Percentiles rank a stretch among this genome's conserved stretches.
These are phyloP conservation scores for Aciculoconidium aculeatum DNA, from an alignment of 805 yeast genomes.

Conservation along the genomic window DNA sequence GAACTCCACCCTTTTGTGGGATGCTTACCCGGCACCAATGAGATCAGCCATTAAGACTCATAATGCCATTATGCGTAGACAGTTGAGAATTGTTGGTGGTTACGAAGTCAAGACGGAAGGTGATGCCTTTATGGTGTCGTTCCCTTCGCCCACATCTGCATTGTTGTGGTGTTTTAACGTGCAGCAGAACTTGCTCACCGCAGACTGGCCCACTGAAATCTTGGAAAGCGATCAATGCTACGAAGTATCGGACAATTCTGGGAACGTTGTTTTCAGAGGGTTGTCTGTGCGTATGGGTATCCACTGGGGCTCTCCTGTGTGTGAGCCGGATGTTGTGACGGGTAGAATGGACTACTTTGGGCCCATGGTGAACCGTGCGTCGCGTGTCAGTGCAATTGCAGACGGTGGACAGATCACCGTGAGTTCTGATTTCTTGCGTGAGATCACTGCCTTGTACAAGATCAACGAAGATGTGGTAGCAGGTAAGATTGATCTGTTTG, in stretches of 20 bases:
- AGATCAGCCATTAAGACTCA: slow-evolving; percentile 93
- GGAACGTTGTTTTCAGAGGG: slow-evolving; percentile 69
- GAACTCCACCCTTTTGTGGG: slow-evolving; percentile 92
- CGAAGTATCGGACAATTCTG: slow-evolving; percentile 62
- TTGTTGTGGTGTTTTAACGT: slow-evolving; percentile 92
- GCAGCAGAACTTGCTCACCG: slow-evolving; percentile 71
- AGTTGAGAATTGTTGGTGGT: slow-evolving; percentile 87
- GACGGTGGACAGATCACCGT: slow-evolving; percentile 97
- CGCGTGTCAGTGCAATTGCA: slow-evolving; percentile 89
- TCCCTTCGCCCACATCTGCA: slow-evolving; percentile 88
- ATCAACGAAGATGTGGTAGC: slow-evolving; percentile 37
- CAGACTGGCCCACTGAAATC: slow-evolving; percentile 96
- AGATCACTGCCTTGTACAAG: slow-evolving; percentile 52
- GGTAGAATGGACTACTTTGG: slow-evolving; percentile 98
- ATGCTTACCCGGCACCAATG: slow-evolving; percentile 88
- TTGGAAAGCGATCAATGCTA: slow-evolving; percentile 79
- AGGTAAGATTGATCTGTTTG: slow-evolving; percentile 22
- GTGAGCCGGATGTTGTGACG: slow-evolving; percentile 91
- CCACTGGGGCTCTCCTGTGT: slow-evolving; percentile 97
- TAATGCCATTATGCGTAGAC: slow-evolving; percentile 90
- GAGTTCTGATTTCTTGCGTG: slow-evolving; percentile 74
- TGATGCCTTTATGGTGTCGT: slow-evolving; percentile 97
- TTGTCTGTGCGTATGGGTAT: slow-evolving; percentile 96
- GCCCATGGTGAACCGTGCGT: slow-evolving; percentile 95
- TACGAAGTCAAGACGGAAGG: slow-evolving; percentile 99